Conservation (phyloP, 2,329 filamentous ascomycete genomes). For the Penicillium frequentans region DNA sequence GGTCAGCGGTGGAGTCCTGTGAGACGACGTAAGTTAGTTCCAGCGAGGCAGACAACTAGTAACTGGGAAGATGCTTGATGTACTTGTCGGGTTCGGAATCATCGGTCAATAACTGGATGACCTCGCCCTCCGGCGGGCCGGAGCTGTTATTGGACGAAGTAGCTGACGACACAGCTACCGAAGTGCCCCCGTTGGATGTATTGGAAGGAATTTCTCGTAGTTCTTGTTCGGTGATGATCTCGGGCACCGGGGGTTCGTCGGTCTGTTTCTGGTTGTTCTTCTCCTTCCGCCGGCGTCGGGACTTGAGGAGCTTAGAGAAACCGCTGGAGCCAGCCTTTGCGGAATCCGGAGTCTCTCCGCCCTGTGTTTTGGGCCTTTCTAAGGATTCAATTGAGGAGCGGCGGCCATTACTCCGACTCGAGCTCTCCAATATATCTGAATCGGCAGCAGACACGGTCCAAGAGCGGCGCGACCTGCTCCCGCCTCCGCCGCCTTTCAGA, state of each 20-base stretch:
- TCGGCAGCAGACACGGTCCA: slow-evolving; percentile 37
- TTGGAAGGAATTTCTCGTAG: slow-evolving; percentile 23
- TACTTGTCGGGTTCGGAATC: slow-evolving; percentile 44
- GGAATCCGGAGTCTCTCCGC: slow-evolving; percentile 37
- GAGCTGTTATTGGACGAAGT: slow-evolving; percentile 26
- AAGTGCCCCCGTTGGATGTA: slow-evolving; percentile 23
- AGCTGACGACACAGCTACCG: slow-evolving; percentile 10
- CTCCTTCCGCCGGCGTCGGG: slow-evolving; percentile 47
- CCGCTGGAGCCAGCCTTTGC: slow-evolving; percentile 44
- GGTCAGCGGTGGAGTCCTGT: slow-evolving; percentile 49
- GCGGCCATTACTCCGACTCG: slow-evolving; percentile 34
- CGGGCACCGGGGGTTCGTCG: slow-evolving; percentile 25
- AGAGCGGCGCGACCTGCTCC: slow-evolving; percentile 37
- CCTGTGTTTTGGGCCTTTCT: slow-evolving; percentile 40
- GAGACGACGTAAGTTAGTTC: background rate
- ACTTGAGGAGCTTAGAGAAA: slow-evolving; percentile 54
- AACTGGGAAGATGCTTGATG: slow-evolving; percentile 10
- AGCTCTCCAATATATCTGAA: slow-evolving; percentile 31
- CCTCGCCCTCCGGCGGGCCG: slow-evolving; percentile 21
- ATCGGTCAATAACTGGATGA: slow-evolving; percentile 34
- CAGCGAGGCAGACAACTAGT: background rate
- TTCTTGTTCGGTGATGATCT: slow-evolving; percentile 23
- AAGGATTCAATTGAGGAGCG: slow-evolving; percentile 41
- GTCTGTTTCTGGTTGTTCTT: slow-evolving; percentile 24
- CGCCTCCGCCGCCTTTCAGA: slow-evolving; percentile 33